phyloP scores from a whole-genome alignment of 164 flowering plant genomes.

The Liriodendron chinense region DNA sequence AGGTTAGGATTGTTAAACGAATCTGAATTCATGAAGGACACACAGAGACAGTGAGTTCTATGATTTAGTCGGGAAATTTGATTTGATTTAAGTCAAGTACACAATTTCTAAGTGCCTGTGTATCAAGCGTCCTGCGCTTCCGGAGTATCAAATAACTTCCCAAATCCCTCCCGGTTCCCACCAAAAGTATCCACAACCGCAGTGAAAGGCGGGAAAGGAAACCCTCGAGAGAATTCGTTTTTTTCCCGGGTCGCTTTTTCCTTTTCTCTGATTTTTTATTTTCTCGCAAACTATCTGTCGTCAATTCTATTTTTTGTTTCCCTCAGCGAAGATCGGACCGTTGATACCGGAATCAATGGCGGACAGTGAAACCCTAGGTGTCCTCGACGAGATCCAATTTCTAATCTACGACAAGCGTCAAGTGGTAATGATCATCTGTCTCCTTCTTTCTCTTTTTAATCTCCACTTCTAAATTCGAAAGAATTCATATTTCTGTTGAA shows the following conservation, averaged over 20 bases:
- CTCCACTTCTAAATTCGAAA: background rate
- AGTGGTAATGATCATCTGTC: conserved; percentile 22
- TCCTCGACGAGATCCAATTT: conserved; percentile 26
- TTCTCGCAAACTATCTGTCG: background rate
- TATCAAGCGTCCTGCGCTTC: too few relatives aligned
- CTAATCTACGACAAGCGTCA: conserved; percentile 35
- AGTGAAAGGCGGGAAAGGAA: conserved; percentile 26
- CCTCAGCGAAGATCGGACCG: conserved; percentile 2
- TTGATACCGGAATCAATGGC: conserved; percentile 14
- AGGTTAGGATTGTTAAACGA: too few relatives aligned
- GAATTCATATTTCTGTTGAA: background rate
- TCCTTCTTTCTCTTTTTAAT: background rate
- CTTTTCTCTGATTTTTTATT: background rate
- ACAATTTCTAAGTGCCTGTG: too few relatives aligned
- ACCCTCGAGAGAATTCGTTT: conserved; percentile 1
- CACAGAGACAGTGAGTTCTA: too few relatives aligned
- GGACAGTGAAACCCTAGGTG: conserved; percentile 17
- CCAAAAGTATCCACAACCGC: background rate
- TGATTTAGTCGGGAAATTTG: too few relatives aligned
- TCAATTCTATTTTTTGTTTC: background rate
- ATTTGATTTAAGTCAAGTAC: too few relatives aligned
- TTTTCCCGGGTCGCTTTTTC: background rate
- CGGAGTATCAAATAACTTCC: too few relatives aligned
- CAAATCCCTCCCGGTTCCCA: too few relatives aligned
- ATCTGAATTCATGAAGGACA: too few relatives aligned